These are phyloP conservation scores for Wallacemonas collosoma DNA, from an alignment of 208 protist genomes.

Conservation along the genomic window DNA sequence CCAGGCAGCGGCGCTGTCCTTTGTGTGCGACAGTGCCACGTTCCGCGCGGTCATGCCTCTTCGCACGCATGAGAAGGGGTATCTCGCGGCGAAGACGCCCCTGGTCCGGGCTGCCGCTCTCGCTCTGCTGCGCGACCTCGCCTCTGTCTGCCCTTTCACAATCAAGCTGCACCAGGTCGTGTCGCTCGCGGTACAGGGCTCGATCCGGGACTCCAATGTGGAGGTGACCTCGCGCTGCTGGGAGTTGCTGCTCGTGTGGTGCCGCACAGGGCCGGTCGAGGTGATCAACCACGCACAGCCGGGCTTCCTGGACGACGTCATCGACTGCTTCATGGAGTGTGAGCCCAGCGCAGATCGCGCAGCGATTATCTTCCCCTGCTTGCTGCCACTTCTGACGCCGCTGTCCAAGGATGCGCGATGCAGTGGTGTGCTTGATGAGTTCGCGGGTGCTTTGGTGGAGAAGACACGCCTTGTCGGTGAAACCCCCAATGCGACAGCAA, in stretches of 20 bases:
- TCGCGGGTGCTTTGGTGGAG: slow-evolving; percentile 76
- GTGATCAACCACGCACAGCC: slow-evolving; percentile 57
- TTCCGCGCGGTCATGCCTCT: slow-evolving; percentile 52
- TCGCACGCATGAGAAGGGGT: slow-evolving; percentile 26
- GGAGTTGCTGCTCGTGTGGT: slow-evolving; percentile 87
- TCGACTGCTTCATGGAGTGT: slow-evolving; percentile 80
- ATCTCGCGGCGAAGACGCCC: slow-evolving; percentile 58
- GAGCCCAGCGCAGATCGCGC: slow-evolving; percentile 41
- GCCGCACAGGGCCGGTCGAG: slow-evolving; percentile 38
- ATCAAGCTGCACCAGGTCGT: slow-evolving; percentile 57
- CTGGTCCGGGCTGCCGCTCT: slow-evolving; percentile 74
- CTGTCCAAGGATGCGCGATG: slow-evolving; percentile 74
- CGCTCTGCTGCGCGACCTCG: slow-evolving; percentile 74
- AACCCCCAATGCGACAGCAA: slow-evolving; percentile 58
- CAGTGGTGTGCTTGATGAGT: slow-evolving; percentile 70
- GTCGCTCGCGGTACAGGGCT: slow-evolving; percentile 47
- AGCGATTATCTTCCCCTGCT: slow-evolving; percentile 78
- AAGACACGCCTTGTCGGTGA: slow-evolving; percentile 52
- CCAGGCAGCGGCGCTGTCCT: slow-evolving; percentile 54
- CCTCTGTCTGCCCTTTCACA: slow-evolving; percentile 58
- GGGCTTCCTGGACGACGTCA: slow-evolving; percentile 70
- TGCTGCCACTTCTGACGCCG: slow-evolving; percentile 78
- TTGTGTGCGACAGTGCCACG: slow-evolving; percentile 48
- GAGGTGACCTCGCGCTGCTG: slow-evolving; percentile 63
- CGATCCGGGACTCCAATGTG: slow-evolving; percentile 49